These are phyloP conservation scores for Leccinum fuscescens DNA, from an alignment of 1,284 basidiomycete species.

Conservation along the genomic window DNA sequence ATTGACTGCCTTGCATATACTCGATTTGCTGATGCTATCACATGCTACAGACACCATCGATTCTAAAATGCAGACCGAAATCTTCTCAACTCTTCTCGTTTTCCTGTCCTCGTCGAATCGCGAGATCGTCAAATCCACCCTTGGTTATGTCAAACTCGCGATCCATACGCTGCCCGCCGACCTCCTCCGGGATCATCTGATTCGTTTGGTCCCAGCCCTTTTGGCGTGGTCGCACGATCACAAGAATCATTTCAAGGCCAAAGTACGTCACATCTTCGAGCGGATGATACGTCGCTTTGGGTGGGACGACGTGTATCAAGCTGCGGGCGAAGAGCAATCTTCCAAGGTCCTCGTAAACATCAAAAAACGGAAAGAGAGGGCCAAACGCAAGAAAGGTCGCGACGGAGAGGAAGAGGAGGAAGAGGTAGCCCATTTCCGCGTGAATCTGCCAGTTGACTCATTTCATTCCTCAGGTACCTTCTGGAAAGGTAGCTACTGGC, in stretches of 20 bases:
- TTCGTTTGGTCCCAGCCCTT: conserved; percentile 79
- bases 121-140: conserved; percentile 95
- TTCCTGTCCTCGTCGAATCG: conserved; percentile 93
- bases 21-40: conserved; percentile 1
- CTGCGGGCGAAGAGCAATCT: conserved; percentile 74
- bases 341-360: conserved; percentile 57
- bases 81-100: conserved; percentile 84
- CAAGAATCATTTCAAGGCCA: conserved; percentile 98
- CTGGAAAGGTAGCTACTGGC: conserved; percentile 56
- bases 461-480: conserved; percentile 33
- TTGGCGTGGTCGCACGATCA: conserved; percentile 95
- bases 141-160: conserved; percentile 94
- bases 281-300: conserved; percentile 91
- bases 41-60: conserved; percentile 63
- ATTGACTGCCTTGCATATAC: not conserved
- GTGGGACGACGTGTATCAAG: conserved; percentile 79
- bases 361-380: conserved; percentile 71
- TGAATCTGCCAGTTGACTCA: conserved; percentile 8
- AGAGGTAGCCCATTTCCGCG: conserved; percentile 34
- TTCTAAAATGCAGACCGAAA: conserved; percentile 77
- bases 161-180: conserved; percentile 80
- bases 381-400: conserved; percentile 71
- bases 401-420: conserved; percentile 52
- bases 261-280: conserved; percentile 96
- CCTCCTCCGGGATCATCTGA: conserved; percentile 74